phyloP scores from a whole-genome alignment of 441 rosid species.

The Euphorbia corollata region DNA sequence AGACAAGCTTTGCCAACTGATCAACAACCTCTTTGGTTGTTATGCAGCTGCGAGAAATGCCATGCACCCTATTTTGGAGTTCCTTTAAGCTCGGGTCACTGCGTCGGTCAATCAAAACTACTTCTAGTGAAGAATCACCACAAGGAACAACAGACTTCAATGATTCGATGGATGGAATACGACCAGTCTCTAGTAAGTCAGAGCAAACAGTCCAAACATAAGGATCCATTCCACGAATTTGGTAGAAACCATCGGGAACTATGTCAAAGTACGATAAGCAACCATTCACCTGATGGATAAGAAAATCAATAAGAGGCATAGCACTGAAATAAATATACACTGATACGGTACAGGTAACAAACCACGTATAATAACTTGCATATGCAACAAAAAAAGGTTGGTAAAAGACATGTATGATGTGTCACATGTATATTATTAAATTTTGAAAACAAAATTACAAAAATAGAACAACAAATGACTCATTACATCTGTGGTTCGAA shows the following conservation, averaged over 20 bases:
- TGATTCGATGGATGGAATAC: constrained; percentile 80
- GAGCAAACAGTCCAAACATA: constrained; percentile 87
- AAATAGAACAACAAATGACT: background rate
- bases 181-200: constrained; percentile 73
- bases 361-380: background rate
- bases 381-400: background rate
- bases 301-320: constrained; percentile 10
- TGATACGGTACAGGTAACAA: constrained; percentile 39
- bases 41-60: constrained; percentile 60
- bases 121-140: constrained; percentile 58
- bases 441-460: background rate
- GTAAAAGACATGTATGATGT: background rate
- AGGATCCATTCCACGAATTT: constrained; percentile 81
- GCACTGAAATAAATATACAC: constrained; percentile 75
- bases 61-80: constrained; percentile 65
- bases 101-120: constrained; percentile 63
- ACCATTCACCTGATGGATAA: constrained; percentile 74
- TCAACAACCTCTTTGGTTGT: constrained; percentile 83
- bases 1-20: constrained; percentile 88
- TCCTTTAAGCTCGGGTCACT: constrained; percentile 77
- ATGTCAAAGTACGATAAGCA: constrained; percentile 82
- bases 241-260: constrained; percentile 96
- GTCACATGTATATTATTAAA: background rate
- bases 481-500: background rate
- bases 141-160: constrained; percentile 67